Evolutionary conservation across 2,329 filamentous ascomycete species (phyloP).

Genomic region (Monilinia laxa): DNA sequence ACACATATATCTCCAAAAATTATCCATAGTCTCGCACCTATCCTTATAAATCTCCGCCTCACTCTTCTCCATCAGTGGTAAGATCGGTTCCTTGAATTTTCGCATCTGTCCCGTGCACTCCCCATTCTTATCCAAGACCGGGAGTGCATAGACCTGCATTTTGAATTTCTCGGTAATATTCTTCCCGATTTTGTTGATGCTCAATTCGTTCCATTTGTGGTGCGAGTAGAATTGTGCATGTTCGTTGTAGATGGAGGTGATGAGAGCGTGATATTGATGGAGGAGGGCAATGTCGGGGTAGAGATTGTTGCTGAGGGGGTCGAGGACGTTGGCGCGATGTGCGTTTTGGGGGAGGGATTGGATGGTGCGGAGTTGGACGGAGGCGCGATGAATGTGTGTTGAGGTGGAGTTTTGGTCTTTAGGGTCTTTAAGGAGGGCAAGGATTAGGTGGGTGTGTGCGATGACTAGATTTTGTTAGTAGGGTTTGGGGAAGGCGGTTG

Average conservation of each 20-base stretch:
- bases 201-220: neutral
- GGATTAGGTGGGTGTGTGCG: neutral
- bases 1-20: slow-evolving; percentile 2
- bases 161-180: neutral
- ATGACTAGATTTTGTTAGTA: neutral
- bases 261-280: neutral
- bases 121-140: neutral
- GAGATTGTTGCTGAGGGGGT: neutral
- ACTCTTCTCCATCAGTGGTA: neutral
- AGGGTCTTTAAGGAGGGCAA: neutral
- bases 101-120: neutral
- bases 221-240: neutral
- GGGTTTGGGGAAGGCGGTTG: neutral
- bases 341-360: neutral
- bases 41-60: neutral
- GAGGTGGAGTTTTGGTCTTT: neutral
- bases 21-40: neutral
- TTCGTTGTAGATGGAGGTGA: neutral
- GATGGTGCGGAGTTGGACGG: neutral
- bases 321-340: neutral
- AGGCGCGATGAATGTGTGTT: neutral
- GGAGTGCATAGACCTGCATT: neutral
- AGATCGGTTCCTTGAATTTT: neutral
- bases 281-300: neutral
- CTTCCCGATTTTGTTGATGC: neutral